A percentile compares a stretch with the other conserved stretches of the same genome.
Conservation (phyloP, 2,329 filamentous ascomycete genomes). For the Cladophialophora exuberans region DNA sequence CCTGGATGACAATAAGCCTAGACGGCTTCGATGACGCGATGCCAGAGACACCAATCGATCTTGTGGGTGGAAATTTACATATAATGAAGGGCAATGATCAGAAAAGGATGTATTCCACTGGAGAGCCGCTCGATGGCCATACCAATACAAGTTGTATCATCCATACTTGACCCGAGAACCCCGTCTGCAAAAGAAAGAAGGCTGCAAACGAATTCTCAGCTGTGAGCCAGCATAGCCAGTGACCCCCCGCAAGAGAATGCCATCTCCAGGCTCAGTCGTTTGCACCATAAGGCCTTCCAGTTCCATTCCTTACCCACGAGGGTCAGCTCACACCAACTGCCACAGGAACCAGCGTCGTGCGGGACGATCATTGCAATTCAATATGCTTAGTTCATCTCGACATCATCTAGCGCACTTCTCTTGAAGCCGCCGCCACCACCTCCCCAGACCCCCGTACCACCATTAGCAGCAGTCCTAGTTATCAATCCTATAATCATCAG, state of each 20-base stretch:
- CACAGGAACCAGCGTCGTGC: neutral
- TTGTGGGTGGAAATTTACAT: neutral
- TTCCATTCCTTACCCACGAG: neutral
- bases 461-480: neutral
- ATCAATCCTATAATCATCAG: neutral
- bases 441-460: neutral
- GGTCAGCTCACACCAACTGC: neutral
- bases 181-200: neutral
- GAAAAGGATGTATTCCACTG: neutral
- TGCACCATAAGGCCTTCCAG: neutral
- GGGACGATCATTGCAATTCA: neutral
- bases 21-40: neutral
- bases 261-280: neutral
- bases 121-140: neutral
- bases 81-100: neutral
- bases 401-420: neutral
- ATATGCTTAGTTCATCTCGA: neutral
- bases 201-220: neutral
- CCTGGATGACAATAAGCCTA: conserved; percentile 8
- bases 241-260: neutral
- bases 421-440: conserved; percentile 5
- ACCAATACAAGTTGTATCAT: neutral
- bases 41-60: neutral
- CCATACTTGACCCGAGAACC: neutral
- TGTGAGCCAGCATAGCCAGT: neutral